These are phyloP conservation scores for Chytriomyces confervae DNA, from an alignment of 192 early-diverging fungal species.

Conservation along the genomic window DNA sequence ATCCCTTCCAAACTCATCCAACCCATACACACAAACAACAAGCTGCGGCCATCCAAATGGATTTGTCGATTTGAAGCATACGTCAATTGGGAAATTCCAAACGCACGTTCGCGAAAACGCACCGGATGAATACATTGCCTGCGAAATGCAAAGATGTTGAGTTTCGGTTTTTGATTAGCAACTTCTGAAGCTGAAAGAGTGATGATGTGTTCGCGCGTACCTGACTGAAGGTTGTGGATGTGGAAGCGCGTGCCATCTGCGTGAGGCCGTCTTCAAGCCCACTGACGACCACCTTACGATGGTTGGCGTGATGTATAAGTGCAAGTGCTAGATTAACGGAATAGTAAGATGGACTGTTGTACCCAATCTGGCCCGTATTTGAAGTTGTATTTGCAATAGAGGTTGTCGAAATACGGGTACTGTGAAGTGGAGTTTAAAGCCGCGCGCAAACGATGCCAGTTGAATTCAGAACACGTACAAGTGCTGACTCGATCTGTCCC, in stretches of 20 bases:
- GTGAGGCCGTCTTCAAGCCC: constrained; percentile 68
- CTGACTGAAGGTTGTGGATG: constrained; percentile 29
- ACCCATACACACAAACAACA: constrained; percentile 62
- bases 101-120: constrained; percentile 51
- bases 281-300: constrained; percentile 31
- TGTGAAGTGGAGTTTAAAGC: constrained; percentile 25
- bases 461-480: constrained; percentile 38
- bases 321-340: background rate
- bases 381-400: constrained; percentile 69
- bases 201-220: background rate
- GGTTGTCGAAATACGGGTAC: constrained; percentile 61
- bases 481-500: constrained; percentile 66
- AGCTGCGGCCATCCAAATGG: constrained; percentile 66
- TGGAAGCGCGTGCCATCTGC: constrained; percentile 47
- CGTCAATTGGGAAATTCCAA: constrained; percentile 69
- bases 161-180: background rate
- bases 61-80: constrained; percentile 66
- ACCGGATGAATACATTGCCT: constrained; percentile 34
- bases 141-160: background rate
- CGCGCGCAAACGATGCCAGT: background rate
- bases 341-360: background rate
- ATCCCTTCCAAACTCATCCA: constrained; percentile 66
- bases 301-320: background rate
- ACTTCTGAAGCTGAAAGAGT: background rate
- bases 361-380: constrained; percentile 63